phyloP scores from a whole-genome alignment of 192 early-diverging fungal species.

The Pilaira anomala region DNA sequence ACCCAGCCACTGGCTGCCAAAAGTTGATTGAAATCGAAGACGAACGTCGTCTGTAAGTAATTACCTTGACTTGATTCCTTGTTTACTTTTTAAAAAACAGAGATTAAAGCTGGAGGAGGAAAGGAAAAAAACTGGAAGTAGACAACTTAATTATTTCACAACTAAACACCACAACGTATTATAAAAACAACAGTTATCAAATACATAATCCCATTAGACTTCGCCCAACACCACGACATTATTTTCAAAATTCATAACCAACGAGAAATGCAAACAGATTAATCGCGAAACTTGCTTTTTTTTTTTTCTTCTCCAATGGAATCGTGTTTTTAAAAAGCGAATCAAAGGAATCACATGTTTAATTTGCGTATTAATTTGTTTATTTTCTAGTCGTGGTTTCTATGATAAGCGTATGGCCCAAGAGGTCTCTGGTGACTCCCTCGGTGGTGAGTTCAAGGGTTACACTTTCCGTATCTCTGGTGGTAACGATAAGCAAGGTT shows the following conservation, averaged over 20 bases:
- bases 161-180: no score
- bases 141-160: not conserved
- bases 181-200: no score
- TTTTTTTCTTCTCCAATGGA: no score
- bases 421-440: conserved; percentile 91
- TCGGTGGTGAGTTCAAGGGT: conserved; percentile 99
- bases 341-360: not conserved
- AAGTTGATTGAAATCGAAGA: conserved; percentile 98
- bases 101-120: not conserved
- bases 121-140: not conserved
- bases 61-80: not conserved
- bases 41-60: conserved; percentile 83
- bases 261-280: no score
- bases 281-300: no score
- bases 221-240: no score
- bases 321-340: not conserved
- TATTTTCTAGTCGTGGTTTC: conserved; percentile 76
- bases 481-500: conserved; percentile 99
- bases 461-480: conserved; percentile 99
- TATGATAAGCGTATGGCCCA: conserved; percentile 97
- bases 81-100: not conserved
- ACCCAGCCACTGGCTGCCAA: conserved; percentile 97
- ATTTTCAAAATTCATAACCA: no score
- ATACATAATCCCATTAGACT: no score
- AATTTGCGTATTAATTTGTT: not conserved